These are phyloP conservation scores for Malus hybrid DNA, from an alignment of 331 rosid species.

Conservation along the genomic window DNA sequence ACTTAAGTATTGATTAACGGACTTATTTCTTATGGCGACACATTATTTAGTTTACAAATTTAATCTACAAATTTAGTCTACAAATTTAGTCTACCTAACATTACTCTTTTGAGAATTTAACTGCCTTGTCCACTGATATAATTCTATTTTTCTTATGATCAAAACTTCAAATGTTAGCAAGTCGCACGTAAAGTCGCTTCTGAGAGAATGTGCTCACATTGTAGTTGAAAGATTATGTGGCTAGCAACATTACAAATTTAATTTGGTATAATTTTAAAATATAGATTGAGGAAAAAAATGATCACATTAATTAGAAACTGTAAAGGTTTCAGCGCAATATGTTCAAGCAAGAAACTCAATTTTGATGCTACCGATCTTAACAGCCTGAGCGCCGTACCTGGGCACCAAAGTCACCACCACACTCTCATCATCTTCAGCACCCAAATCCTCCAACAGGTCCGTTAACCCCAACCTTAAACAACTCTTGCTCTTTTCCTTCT, in stretches of 20 bases:
- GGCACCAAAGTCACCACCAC: constrained; percentile 60
- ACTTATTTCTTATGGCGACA: no score
- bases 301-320: not conserved
- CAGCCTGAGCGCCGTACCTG: constrained; percentile 12
- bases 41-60: no score
- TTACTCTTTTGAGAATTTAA: no score
- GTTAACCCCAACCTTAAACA: constrained; percentile 44
- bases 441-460: constrained; percentile 59
- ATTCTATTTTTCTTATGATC: no score
- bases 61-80: no score
- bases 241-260: not conserved
- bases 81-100: no score
- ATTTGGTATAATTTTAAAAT: not conserved
- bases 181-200: no score
- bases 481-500: constrained; percentile 18
- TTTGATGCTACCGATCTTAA: constrained; percentile 28
- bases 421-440: constrained; percentile 48
- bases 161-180: no score
- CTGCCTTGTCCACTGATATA: no score
- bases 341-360: constrained; percentile 23
- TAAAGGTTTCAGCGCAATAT: not conserved
- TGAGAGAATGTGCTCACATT: not conserved
- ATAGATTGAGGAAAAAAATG: no score
- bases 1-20: no score
- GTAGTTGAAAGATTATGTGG: not conserved